phyloP scores from a whole-genome alignment of 2,329 filamentous ascomycete genomes.

The Biscogniauxia sp. region DNA sequence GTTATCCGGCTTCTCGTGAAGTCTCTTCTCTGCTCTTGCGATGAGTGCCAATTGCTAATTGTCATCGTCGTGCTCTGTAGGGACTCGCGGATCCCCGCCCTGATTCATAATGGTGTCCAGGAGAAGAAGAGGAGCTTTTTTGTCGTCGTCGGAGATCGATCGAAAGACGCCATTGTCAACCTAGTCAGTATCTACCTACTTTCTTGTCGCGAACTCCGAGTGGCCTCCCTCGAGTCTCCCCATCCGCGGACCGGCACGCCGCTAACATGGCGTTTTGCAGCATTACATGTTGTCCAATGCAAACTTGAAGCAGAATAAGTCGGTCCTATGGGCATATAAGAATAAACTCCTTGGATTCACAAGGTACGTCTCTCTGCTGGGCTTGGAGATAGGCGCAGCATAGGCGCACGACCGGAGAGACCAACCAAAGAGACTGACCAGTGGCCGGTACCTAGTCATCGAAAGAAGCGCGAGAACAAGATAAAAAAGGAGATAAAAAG shows the following conservation, averaged over 20 bases:
- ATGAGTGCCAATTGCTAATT: not conserved
- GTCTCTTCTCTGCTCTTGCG: not conserved
- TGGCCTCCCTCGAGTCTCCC: not conserved
- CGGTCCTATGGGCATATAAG: slow-evolving; percentile 97
- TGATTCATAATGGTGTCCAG: slow-evolving; percentile 87
- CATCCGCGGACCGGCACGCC: not conserved
- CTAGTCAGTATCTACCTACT: slow-evolving; percentile 38
- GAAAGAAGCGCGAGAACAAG: slow-evolving; percentile 96
- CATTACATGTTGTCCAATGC: slow-evolving; percentile 91
- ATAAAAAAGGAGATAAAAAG: slow-evolving; percentile 98
- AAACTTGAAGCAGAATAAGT: slow-evolving; percentile 93
- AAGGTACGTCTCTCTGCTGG: not conserved
- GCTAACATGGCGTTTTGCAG: slow-evolving; percentile 22
- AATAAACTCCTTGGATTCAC: slow-evolving; percentile 94
- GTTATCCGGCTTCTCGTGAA: slow-evolving; percentile 5
- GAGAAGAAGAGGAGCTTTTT: slow-evolving; percentile 99
- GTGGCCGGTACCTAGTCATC: slow-evolving; percentile 58
- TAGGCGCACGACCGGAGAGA: not conserved
- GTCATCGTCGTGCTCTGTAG: slow-evolving; percentile 40
- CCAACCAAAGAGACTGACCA: not conserved
- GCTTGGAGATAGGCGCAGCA: not conserved
- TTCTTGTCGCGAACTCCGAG: not conserved
- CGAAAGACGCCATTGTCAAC: slow-evolving; percentile 96
- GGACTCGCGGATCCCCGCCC: slow-evolving; percentile 84
- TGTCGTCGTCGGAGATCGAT: slow-evolving; percentile 88